Evolutionary conservation across 352 stramenopile species (phyloP), one percentile per base, ranked within the genome.

Genomic region (Phytophthora nicotianae): DNA sequence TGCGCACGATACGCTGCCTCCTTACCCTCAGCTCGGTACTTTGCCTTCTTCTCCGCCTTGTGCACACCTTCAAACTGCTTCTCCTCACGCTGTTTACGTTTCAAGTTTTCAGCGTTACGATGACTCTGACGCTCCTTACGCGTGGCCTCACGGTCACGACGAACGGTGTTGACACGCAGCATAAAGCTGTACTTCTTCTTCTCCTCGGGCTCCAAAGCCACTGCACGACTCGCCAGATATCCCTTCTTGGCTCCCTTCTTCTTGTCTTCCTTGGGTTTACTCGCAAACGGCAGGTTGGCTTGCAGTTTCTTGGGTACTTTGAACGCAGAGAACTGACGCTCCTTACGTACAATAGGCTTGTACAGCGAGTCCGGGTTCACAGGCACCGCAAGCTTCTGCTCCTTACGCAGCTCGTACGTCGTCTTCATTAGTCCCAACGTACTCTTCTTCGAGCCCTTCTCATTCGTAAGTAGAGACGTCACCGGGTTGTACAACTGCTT

Each of bases 401-500:
- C 96, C 58, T 98, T 79, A 48, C 98, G 91, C 57, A 99, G 68
- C 68, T 99, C 81, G 55, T 89, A 90, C 62, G 98, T 99, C 2
- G 96, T 97, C 71, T 98, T 97, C 96, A 99, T 99, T 53, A 97
- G 74, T 0, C 77, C 68, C 23, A 82, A 50, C 0, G 58, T 61
- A n/a, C 50, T 62, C 56, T 83, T 85, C 65, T 80, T 87, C n/a
- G 72, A 77, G 20, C 72, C 59, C 64, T 81, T 86, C 3, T 62
- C 64, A 35, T 77, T 79, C 38, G 79, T 77, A 1, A 93, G 65
- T 14, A 93, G 64, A 60, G 87, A 96, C 50, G 85, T 94, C 59
- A 99, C 96, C 0, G 97, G 97, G 74, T 99, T 99, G 82, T 99
- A 99, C 77, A 99, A 98, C 58, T 91, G 79, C 73, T 99, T 99